Evolutionary conservation across 169 alveolate genomes (phyloP).

Genomic region (Plasmodium inui): DNA sequence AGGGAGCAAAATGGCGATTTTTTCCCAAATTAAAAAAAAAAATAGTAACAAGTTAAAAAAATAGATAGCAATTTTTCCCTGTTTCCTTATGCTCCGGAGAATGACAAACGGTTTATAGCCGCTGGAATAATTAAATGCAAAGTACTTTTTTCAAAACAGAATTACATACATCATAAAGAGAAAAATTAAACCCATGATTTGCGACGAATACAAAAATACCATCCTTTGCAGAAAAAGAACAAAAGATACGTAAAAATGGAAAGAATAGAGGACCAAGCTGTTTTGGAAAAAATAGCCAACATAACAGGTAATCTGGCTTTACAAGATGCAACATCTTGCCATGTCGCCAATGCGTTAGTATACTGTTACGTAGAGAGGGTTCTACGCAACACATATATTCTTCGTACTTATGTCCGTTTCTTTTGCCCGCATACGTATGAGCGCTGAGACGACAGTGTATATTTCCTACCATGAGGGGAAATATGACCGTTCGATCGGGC

Average conservation of each 20-base stretch:
- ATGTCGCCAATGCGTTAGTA: background rate
- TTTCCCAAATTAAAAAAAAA: background rate
- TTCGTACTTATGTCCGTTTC: background rate
- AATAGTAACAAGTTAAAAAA: background rate
- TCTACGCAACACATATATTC: background rate
- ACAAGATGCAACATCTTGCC: background rate
- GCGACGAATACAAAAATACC: background rate
- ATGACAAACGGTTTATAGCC: background rate
- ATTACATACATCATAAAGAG: background rate
- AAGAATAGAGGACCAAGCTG: conserved; percentile 30
- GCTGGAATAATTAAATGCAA: background rate
- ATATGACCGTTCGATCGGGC: background rate
- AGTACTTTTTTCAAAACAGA: background rate
- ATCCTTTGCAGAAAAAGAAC: background rate
- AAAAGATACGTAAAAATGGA: conserved; percentile 23
- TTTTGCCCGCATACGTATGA: background rate
- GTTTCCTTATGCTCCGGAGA: background rate
- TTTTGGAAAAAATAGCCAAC: conserved; percentile 38
- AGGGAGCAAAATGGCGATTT: background rate
- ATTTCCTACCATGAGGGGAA: background rate
- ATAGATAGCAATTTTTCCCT: background rate
- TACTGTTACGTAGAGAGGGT: background rate
- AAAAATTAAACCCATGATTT: background rate
- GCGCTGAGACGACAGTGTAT: background rate
- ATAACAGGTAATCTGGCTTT: conserved; percentile 18